Evolutionary conservation across 768 basidiomycete species (phyloP), one percentile per base, ranked within the genome.

Genomic region (Daedaleopsis nitida): DNA sequence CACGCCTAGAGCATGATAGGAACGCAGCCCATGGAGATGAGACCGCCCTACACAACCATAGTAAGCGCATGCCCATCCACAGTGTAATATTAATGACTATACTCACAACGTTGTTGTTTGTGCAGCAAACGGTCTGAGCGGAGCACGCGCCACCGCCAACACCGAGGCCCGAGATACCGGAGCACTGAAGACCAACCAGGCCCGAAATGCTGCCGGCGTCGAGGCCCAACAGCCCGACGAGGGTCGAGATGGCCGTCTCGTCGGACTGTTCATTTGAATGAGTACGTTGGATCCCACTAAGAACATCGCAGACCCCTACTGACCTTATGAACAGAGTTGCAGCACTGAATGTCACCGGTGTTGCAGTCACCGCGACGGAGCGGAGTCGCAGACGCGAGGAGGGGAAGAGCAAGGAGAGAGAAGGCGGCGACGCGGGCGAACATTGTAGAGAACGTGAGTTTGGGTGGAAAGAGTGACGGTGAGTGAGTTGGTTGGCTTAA

Each of bases 51-150:
- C n/a, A 8, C n/a, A 9, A 7, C 10, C n/a, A 39, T 50, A 16
- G 23, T 49, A 12, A 39, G 45, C 27, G n/a, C 7, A 0, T 5
- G 1, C 10, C n/a, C 39, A 34, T 7, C 24, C 2, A 3, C 23
- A 23, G 11, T 0, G n/a, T 24, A n/a, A 2, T n/a, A n/a, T 3
- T 13, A 21, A 14, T 19, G 2, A 17, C 13, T 21, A 12, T 23
- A 58, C 67, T 64, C 49, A 70, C 69, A 39, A 66, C 52, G 50
- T 56, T 60, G 66, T 70, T 70, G 60, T 70, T 59, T 58, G 65
- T 27, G 60, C 69, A 70, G 66, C 69, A 70, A 43, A 70, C 67
- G 34, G 63, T 35, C 48, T 48, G 58, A 8, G 63, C 55, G 35
- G 47, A 17, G 65, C 69, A 70, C 0, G 56, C 19, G 19, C 12